phyloP scores from a whole-genome alignment of 176 grass and related monocot genomes.

The bread wheat (Triticum aestivum) region IWGSC_CS_RefSeq_v2.1 NC_057805.1:128388833-128389332 shows the following conservation, averaged over 20 bases:
- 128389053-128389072: not conserved
- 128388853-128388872: constrained; percentile 33
- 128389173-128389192: constrained; percentile 24
- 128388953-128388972: not conserved
- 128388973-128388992: constrained; percentile 9
- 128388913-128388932: constrained; percentile 33
- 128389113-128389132: constrained; percentile 41
- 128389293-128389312: not conserved
- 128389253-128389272: constrained; percentile 35
- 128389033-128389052: constrained; percentile 23
- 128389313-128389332: no score
- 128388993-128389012: not conserved
- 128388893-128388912: constrained; percentile 14
- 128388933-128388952: constrained; percentile 24
- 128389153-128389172: constrained; percentile 51
- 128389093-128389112: constrained; percentile 38
- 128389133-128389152: constrained; percentile 16
- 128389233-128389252: constrained; percentile 43
- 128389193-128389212: constrained; percentile 47
- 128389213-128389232: constrained; percentile 42
- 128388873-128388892: constrained; percentile 38
- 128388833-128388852: constrained; percentile 47
- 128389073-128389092: constrained; percentile 12
- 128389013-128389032: constrained; percentile 29
- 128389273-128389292: not conserved